Evolutionary conservation across 2,329 filamentous ascomycete species (phyloP), one percentile per base, ranked within the genome.

Genomic region (Colletotrichum lini): DNA sequence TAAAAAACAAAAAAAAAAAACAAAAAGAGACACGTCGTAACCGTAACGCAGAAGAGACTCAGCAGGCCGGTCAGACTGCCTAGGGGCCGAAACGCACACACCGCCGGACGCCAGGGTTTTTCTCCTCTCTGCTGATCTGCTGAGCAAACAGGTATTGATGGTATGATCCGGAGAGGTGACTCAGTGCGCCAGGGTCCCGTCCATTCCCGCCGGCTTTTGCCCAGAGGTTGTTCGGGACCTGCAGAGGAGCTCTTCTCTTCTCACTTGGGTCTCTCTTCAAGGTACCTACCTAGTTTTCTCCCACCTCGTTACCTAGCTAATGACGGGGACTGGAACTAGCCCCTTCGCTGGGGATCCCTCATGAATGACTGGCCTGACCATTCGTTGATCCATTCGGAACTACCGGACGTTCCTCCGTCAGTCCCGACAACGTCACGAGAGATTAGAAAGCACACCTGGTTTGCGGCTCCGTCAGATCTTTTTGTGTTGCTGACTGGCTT

Each of bases 381-480:
- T 67, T 40, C 15, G 40, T 60, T 42, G 67, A 16, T 18, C 30
- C 67, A 56, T 38, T 67, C 67, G 63, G 67, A 62, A 56, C 44
- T 44, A 57, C 45, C 67, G 63, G 56, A 40, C 44, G 44, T 30
- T 38, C 18, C 47, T 56, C 67, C 62, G 62, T 35, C 30, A 38
- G 47, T 56, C 21, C 67, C 62, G 67, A 53, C 38, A 40, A 40
- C 26, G 67, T 62, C 56, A 57, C 35, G 49, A 62, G 63, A 70
- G 49, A 62, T 67, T 62, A 59, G 62, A 49, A 67, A 70, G 56
- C 63, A 70, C 30, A 61, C 44, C 50, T 64, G 57, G 63, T 70
- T 67, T 67, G 64, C 67, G 64, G 63, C 57, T 62, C 57, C 57
- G 50, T 70, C 67, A 62, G 21, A 67, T 67, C 40, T 54, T 56